A percentile compares a stretch with the other conserved stretches of the same genome.
Conservation (phyloP, 257 asterid genomes). For the Solanum pimpinellifolium region DNA sequence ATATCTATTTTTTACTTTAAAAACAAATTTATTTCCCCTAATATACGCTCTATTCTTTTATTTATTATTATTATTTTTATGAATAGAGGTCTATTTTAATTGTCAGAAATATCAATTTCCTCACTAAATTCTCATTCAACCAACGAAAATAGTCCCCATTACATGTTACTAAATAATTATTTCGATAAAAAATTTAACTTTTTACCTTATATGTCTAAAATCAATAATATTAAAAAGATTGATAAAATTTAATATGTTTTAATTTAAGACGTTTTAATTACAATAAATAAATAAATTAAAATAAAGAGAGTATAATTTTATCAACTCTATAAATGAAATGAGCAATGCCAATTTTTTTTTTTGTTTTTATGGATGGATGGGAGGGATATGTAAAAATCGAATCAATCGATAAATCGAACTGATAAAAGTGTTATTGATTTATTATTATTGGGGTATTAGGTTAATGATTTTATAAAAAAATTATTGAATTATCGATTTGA, state of each 20-base stretch:
- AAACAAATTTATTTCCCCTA: neutral
- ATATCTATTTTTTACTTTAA: neutral
- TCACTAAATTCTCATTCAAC: neutral
- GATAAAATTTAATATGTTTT: no score
- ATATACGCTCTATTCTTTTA: neutral
- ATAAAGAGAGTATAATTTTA: no score
- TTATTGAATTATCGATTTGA: rapidly evolving
- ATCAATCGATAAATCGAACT: no score
- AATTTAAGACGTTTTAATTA: no score
- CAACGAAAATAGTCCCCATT: neutral
- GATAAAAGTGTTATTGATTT: no score
- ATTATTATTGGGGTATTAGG: no score
- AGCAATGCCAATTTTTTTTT: neutral
- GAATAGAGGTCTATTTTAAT: neutral
- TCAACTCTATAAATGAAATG: neutral
- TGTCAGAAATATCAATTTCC: neutral
- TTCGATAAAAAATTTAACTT: no score
- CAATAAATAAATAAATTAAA: no score
- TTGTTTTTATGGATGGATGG: neutral
- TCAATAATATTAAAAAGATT: rapidly evolving
- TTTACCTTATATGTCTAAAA: no score
- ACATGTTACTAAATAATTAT: neutral
- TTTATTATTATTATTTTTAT: neutral
- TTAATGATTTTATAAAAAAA: no score
- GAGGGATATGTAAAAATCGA: no score